These are phyloP conservation scores for Pleurotus cornucopiae DNA, from an alignment of 768 basidiomycete genomes.

Conservation along the genomic window DNA sequence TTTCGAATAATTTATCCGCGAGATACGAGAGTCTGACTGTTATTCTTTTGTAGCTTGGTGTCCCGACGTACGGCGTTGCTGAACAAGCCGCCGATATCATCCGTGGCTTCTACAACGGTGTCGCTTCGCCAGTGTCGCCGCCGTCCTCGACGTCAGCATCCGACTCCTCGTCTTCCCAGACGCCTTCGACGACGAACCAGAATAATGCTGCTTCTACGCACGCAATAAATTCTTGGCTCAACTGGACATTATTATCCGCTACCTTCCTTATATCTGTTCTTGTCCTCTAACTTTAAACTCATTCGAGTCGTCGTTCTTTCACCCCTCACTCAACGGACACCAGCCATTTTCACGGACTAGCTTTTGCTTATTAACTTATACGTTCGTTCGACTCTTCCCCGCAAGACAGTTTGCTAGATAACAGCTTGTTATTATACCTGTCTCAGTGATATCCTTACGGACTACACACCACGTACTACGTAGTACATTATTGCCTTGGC, in stretches of 20 bases:
- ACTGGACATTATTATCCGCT: neutral
- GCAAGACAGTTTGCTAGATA: neutral
- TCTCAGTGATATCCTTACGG: neutral
- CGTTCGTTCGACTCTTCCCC: neutral
- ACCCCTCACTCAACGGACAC: neutral
- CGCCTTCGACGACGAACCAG: neutral
- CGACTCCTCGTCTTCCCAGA: neutral
- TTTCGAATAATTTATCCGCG: neutral
- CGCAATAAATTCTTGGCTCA: neutral
- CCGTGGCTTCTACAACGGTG: conserved; percentile 8
- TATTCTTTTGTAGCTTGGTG: conserved; percentile 7
- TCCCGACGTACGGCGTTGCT: conserved; percentile 50
- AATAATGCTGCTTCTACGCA: neutral
- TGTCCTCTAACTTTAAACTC: neutral
- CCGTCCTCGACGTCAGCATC: neutral
- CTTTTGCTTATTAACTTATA: neutral
- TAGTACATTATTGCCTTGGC: neutral
- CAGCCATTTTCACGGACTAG: neutral
- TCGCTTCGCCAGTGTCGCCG: conserved; percentile 5
- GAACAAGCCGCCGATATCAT: conserved; percentile 53
- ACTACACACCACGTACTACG: neutral
- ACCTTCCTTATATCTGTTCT: neutral
- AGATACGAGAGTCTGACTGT: neutral
- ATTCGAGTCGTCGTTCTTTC: neutral
- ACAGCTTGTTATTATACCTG: neutral